Evolutionary conservation across 805 yeast genomes (phyloP).

Genomic region (Kazachstania psychrophila): DNA sequence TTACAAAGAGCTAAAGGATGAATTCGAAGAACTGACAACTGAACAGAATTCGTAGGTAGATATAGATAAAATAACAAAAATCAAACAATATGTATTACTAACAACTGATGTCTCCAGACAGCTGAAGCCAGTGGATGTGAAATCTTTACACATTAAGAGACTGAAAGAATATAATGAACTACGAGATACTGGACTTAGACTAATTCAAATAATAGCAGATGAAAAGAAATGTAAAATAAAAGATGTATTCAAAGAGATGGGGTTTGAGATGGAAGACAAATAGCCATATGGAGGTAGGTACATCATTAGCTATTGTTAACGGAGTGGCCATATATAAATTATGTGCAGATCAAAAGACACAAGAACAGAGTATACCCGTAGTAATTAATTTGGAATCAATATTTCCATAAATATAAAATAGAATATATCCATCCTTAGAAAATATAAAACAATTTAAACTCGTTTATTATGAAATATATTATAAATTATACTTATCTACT

Average conservation of each 20-base stretch:
- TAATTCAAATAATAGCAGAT: slow-evolving; percentile 53
- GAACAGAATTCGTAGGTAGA: slow-evolving; percentile 3
- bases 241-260: slow-evolving; percentile 48
- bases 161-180: slow-evolving; percentile 54
- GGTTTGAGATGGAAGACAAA: slow-evolving; percentile 17
- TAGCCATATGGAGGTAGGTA: no score
- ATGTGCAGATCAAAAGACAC: no score
- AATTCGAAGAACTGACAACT: not conserved
- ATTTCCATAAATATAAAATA: no score
- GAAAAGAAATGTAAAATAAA: slow-evolving; percentile 40
- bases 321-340: no score
- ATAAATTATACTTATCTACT: no score
- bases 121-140: slow-evolving; percentile 34
- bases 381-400: no score
- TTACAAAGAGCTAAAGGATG: not conserved
- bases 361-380: no score
- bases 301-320: no score
- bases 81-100: not conserved
- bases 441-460: no score
- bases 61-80: not conserved
- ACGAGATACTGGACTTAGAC: slow-evolving; percentile 48
- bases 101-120: slow-evolving; percentile 2
- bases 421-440: no score
- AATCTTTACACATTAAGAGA: slow-evolving; percentile 42
- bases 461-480: no score